Evolutionary conservation across 1,284 basidiomycete species (phyloP), one percentile per base, ranked within the genome.

Genomic region (Coriolopsis trogii): DNA sequence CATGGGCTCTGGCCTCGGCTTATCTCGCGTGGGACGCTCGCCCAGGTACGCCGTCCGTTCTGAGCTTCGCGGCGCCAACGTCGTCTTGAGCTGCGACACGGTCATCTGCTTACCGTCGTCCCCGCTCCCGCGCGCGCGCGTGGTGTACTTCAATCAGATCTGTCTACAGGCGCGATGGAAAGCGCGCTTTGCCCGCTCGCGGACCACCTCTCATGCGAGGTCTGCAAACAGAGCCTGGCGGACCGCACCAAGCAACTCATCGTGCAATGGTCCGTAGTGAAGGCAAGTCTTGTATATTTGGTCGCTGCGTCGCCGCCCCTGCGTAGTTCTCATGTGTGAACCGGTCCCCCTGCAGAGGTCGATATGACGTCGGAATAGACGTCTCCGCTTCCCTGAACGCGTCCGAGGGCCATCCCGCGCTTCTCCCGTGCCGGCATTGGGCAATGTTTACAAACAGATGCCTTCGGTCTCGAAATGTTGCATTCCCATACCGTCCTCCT

Each of bases 191-290:
- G 64, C 4, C 68, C 71, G 31, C 54, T 73, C 13, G 66, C 63
- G 7, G 67, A 71, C 34, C 66, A 70, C 44, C 59, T 73, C 3
- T 49, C 60, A 3, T 73, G 72, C 49, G 58, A 84, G 21, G 73
- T 81, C 24, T 91, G 89, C 66, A 80, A 79, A 58, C 64, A 71
- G 46, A 71, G 79, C 2, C 75, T 91, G 18, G 70, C 76, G 45
- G 83, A 87, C 34, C 80, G 89, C 25, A 80, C 91, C 45, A 84
- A 82, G 67, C 78, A 78, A 51, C 73, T 91, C 36, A 71, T 89
- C 37, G 69, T 84, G 18, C 86, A 90, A 63, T 91, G 89, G 89
- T 85, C 89, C 7, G 73, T 84, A 30, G 85, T 91, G 39, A 91
- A 88, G 74, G 88, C 87, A 24, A 20, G 61, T 46, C 15, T 29